These are phyloP conservation scores for Piloderma croceum DNA, from an alignment of 768 basidiomycete species.

Conservation along the genomic window DNA sequence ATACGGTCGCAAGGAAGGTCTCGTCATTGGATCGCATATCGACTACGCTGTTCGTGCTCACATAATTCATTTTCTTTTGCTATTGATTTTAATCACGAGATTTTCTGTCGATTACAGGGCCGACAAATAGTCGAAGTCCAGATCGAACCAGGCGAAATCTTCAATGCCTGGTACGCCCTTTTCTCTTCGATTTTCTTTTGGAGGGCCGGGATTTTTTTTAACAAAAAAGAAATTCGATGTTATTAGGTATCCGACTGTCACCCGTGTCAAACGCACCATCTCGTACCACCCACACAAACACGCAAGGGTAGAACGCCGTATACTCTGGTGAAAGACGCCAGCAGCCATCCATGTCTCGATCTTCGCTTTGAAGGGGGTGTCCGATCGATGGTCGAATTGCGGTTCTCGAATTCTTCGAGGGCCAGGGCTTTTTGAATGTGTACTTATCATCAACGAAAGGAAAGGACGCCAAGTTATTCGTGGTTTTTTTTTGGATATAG, in stretches of 20 bases:
- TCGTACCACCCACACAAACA: conserved; percentile 45
- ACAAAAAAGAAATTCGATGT: too few relatives aligned
- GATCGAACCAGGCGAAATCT: conserved; percentile 62
- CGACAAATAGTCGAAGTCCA: conserved; percentile 81
- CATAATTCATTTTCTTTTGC: not conserved
- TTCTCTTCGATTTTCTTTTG: too few relatives aligned
- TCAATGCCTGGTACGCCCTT: conserved; percentile 65
- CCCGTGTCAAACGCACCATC: conserved; percentile 70
- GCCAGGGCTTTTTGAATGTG: too few relatives aligned
- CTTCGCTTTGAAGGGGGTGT: too few relatives aligned
- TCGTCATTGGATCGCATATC: conserved; percentile 70
- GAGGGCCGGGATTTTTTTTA: too few relatives aligned
- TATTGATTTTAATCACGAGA: not conserved
- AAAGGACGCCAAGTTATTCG: too few relatives aligned
- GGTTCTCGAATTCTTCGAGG: too few relatives aligned
- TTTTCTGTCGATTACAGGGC: conserved; percentile 42
- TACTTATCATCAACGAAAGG: too few relatives aligned
- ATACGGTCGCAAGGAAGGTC: conserved; percentile 67
- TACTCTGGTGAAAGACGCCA: conserved; percentile 68
- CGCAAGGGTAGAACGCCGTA: conserved; percentile 65
- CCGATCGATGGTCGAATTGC: too few relatives aligned
- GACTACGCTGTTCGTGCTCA: conserved; percentile 56
- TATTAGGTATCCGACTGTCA: conserved; percentile 68
- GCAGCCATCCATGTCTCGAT: too few relatives aligned
- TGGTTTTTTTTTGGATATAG: too few relatives aligned